Base-by-base conservation (phyloP, 2,329 filamentous ascomycete genomes). In the Chaetomium strumarium region DNA sequence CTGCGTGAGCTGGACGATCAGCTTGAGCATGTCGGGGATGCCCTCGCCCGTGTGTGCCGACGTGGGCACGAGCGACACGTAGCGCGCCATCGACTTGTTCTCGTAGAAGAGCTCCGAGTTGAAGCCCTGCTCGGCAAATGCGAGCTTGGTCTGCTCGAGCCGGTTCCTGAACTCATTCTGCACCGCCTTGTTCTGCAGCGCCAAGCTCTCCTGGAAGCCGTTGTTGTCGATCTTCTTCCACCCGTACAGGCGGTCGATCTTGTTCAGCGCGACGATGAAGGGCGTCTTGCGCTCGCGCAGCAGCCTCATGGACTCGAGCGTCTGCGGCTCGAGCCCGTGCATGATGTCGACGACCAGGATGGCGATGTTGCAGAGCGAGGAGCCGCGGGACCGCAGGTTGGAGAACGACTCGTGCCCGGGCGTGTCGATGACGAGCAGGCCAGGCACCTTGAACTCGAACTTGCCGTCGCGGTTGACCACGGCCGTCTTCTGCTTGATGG, bases 391-490 rank as follows among this genome's bases (percentile, higher is more conserved):
- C 66, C 95, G 88, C 60, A 99, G 75, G 74, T 99, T 99, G 58
- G 92, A 96, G 83, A 99, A 99, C 66, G 93, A 99, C 83, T 99
- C 93, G 90, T 99, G 93, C 75, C 93, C 93, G 65, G 93, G 95
- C 0, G 93, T 99, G 73, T 99, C 93, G 66, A 99, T 99, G 66
- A 99, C 84, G 60, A 99, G 75, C 51, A 99, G 82, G 80, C 93
- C 93, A 41, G 93, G 95, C 19, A 99, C 89, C 76, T 96, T 99
- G 81, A 96, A 95, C 57, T 96, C 88, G 69, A 99, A 96, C 51
- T 79, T 79, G 64, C 85, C 84, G 66, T 99, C 90, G 65, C 82
- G 80, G 77, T 99, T 99, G 67, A 99, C 88, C 14, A 97, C 92
- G 17, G 83, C 81, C 14, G 90, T 96, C 81, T 99, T 99, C 69